Percentiles rank a stretch among this genome's conserved stretches.
These are phyloP conservation scores for Calonectria pauciramosa DNA, from an alignment of 2,329 filamentous ascomycete genomes.

Conservation along the genomic window DNA sequence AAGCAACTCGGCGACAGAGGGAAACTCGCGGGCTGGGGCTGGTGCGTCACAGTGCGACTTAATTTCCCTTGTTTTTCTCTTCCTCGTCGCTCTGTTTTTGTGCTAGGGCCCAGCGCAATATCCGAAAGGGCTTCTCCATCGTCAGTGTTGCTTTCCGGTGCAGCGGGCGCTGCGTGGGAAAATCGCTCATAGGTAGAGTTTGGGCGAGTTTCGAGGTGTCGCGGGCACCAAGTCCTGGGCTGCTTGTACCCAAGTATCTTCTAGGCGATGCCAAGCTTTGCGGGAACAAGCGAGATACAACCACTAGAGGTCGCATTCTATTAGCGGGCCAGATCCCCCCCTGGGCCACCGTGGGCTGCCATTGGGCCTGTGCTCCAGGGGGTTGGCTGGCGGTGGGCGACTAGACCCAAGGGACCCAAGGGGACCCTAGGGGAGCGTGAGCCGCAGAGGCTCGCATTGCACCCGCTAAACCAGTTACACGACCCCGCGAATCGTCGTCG, in stretches of 20 bases:
- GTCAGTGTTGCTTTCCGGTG: constrained; percentile 5
- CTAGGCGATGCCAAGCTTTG: constrained; percentile 25
- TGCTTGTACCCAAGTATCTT: constrained; percentile 30
- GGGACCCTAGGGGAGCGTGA: constrained; percentile 21
- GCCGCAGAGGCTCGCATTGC: constrained; percentile 11
- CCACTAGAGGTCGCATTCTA: constrained; percentile 34
- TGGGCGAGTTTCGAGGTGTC: constrained; percentile 32
- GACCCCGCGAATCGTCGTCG: not conserved
- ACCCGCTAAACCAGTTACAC: constrained; percentile 3
- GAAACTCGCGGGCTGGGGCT: constrained; percentile 10
- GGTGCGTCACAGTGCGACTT: constrained; percentile 24
- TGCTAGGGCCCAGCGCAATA: constrained; percentile 25
- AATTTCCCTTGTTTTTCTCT: not conserved
- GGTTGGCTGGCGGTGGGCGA: constrained; percentile 17
- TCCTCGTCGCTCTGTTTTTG: not conserved
- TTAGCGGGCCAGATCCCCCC: constrained; percentile 10
- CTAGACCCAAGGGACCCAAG: not conserved
- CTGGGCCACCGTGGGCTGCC: not conserved
- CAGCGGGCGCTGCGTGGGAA: constrained; percentile 29
- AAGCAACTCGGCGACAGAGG: not conserved
- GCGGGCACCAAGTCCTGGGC: constrained; percentile 28
- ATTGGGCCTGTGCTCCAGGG: constrained; percentile 21
- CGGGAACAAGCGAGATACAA: constrained; percentile 38
- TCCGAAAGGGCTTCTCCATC: constrained; percentile 16
- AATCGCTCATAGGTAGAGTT: constrained; percentile 35